Evolutionary conservation across 306 rosid species (phyloP), one percentile per base, ranked within the genome.

Genomic region (Castanospermum australe): DNA sequence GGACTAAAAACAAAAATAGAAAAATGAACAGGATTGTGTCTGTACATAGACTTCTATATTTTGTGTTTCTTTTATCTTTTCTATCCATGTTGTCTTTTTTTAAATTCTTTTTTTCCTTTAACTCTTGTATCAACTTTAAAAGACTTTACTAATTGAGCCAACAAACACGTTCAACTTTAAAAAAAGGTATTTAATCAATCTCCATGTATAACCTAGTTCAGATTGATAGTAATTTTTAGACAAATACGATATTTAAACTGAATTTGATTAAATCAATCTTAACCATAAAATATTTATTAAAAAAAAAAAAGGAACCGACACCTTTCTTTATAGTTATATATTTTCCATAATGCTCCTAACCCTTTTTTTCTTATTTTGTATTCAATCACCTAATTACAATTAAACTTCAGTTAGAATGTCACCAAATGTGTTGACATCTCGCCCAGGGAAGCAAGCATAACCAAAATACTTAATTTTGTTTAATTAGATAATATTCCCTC

Each of bases 331-430:
- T 21, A 35, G 60, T 24, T 5, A 22, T 50, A 55, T 38, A n/a
- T 54, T 67, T 67, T 35, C 73, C 13, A 18, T 71, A 65, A 64
- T 77, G 54, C 54, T 61, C 18, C 45, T 4, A 51, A 68, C 66
- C 15, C 3, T 33, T 42, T 68, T 14, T 71, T 35, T 51, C 38
- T 61, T 61, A 67, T 57, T 28, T 78, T 59, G 69, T 33, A 59
- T 48, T 39, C 38, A 30, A 52, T 50, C 73, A 86, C 83, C 81
- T 65, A 79, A 79, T 79, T 50, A 59, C 77, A 25, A 59, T 60
- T 24, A 67, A 77, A 25, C 79, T 84, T 81, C 66, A 67, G 90
- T 81, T 91, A 63, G 65, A 67, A 81, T 85, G 90, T 89, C 92
- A 86, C 82, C 84, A 39, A 75, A 73, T 71, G 71, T 56, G 71